phyloP scores from a whole-genome alignment of 2,329 filamentous ascomycete species.

The Diaporthe nobilis region DNA sequence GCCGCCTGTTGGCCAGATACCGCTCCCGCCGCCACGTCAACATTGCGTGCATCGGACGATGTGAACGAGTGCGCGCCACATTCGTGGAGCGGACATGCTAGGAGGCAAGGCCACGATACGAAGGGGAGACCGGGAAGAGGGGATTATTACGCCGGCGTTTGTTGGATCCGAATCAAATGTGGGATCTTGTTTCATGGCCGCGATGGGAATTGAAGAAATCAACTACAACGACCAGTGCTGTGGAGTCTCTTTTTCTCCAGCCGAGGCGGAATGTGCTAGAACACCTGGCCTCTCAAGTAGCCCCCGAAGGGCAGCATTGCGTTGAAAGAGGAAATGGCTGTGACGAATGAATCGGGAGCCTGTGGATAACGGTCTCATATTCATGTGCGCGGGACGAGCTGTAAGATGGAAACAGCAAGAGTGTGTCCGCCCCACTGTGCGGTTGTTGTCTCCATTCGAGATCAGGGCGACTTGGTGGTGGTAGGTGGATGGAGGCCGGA shows the following conservation, averaged over 20 bases:
- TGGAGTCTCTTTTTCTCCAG: not conserved
- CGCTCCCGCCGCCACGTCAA: not conserved
- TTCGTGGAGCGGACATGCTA: not conserved
- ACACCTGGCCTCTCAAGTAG: not conserved
- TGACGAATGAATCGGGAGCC: not conserved
- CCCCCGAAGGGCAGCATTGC: not conserved
- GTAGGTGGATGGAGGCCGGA: not conserved
- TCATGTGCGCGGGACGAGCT: constrained; percentile 11
- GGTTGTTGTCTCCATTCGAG: not conserved
- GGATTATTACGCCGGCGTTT: constrained; percentile 18
- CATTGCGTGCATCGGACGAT: not conserved
- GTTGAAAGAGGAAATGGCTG: not conserved
- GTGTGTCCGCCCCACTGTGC: not conserved
- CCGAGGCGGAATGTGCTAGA: not conserved
- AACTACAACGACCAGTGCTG: not conserved
- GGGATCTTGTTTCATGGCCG: constrained; percentile 17
- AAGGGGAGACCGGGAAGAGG: not conserved
- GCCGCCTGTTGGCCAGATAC: not conserved
- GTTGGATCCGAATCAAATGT: constrained; percentile 6
- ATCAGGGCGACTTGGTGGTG: not conserved
- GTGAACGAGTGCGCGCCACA: no score
- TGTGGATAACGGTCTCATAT: not conserved
- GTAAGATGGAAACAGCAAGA: not conserved
- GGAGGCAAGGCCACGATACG: not conserved
- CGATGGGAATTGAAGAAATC: not conserved